Evolutionary conservation across 108 stramenopile genomes (phyloP), one percentile per base, ranked within the genome.

Genomic region (Nitzschia sp.): DNA sequence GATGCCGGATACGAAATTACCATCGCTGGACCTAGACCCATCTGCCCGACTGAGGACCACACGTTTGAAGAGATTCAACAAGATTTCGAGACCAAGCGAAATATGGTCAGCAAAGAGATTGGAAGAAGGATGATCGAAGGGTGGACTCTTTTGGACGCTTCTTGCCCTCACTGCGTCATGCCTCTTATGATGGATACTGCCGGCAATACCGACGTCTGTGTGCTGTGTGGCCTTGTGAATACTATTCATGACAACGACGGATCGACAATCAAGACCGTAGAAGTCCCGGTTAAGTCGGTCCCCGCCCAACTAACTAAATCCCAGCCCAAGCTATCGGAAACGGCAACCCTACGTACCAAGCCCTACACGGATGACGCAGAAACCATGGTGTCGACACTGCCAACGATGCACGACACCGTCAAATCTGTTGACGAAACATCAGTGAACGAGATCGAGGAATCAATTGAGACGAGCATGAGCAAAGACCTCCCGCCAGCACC

Each of bases 81-180:
- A 2, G 71, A 75, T 9, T 85, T 78, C 49, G 80, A 85, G 55
- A 46, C 54, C 26, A 82, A 74, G 57, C 66, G 85, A 15, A 35
- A 72, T 13, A 48, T 72, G 26, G 81, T 76, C 57, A 86, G 85
- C 58, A 68, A 80, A 46, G 85, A 86, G 59, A 79, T 86, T 25
- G 78, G 76, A 27, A 82, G 77, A 36, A 66, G 72, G 27, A 79
- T 86, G 78, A 46, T 79, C 1, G 48, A 79, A 21, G 85, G 85
- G 2, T 86, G 85, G 85, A 74, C 38, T 0, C 48, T 86, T 17
- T 53, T 86, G 23, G 78, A 86, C 47, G 45, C 46, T 19, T 70
- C 81, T n/a, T 86, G 85, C 68, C 76, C 75, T 27, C 42, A 58
- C 23, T 86, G 85, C 57, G 59, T 62, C 0, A 82, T 82, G 81